These are phyloP conservation scores for Quercus tomentella DNA, from an alignment of 331 rosid genomes.

Conservation along the genomic window DNA sequence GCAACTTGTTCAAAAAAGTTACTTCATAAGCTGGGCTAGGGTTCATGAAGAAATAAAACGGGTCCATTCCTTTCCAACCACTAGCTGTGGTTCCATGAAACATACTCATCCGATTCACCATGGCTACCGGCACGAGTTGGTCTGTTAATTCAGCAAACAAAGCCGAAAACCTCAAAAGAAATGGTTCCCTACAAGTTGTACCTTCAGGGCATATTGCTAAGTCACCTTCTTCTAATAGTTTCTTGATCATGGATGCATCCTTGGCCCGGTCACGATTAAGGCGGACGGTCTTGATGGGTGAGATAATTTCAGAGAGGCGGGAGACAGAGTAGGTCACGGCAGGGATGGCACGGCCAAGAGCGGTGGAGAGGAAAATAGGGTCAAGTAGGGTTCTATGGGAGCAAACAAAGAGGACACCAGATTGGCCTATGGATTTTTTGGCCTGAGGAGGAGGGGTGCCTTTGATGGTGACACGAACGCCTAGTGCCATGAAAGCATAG, in stretches of 20 bases:
- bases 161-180: constrained; percentile 63
- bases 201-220: constrained; percentile 79
- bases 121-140: constrained; percentile 76
- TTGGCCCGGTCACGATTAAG: constrained; percentile 51
- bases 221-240: constrained; percentile 61
- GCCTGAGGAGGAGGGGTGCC: constrained; percentile 65
- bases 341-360: constrained; percentile 68
- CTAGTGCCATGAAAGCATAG: constrained; percentile 61
- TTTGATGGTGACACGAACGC: constrained; percentile 53
- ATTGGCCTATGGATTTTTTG: constrained; percentile 20
- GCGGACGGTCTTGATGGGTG: constrained; percentile 67
- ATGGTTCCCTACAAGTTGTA: constrained; percentile 78
- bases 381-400: constrained; percentile 79
- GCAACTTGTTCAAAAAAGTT: constrained; percentile 59
- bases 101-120: constrained; percentile 83
- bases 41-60: constrained; percentile 85
- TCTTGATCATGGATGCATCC: constrained; percentile 65
- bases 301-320: constrained; percentile 71
- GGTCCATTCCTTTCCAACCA: constrained; percentile 92
- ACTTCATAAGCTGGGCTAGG: constrained; percentile 81
- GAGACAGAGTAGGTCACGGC: constrained; percentile 79
- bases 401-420: constrained; percentile 69
- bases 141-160: constrained; percentile 67
- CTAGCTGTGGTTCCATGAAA: constrained; percentile 79
- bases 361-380: constrained; percentile 80